Base-by-base conservation (phyloP, 108 stramenopile species). In the Nitzschia palea region DNA sequence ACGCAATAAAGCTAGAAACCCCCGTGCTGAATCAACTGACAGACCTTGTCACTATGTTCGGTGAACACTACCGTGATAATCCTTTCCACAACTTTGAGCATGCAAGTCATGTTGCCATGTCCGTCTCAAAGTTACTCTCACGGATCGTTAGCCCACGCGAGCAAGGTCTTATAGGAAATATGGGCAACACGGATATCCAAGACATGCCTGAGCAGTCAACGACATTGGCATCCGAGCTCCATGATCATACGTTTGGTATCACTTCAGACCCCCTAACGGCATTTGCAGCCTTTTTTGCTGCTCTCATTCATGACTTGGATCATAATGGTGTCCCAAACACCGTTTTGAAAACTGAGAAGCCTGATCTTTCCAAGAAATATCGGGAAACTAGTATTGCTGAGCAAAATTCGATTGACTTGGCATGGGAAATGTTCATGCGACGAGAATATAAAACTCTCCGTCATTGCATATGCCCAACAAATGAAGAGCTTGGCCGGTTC, bases 241-340 rank as follows among this genome's bases (percentile, higher is more conserved):
- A 67, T 36, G 75, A 68, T 48, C 68, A 76, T 54, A 68, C 75
- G 40, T 76, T 57, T 45, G 78, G 78, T 20, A 77, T 85, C 40
- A 79, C 71, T 25, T 76, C 68, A 15, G 80, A 85, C 58, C 80
- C 78, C 1, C 20, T 85, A 60, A 78, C 80, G 22, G 77, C 76
- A 37, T 80, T 85, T 61, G 80, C 78, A 1, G 44, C 65, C 10
- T 68, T 85, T 3, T 81, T 85, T 48, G 67, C 80, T 4, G 78
- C 84, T 2, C 65, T 85, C 12, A 72, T 85, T 31, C 84, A 85
- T 60, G 84, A 85, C 55, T 80, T 81, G 22, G 84, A 85, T 34
- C 84, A 85, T 44, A 51, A 55, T 29, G 84, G 84, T 15, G 76
- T 85, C 20, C 59, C 80, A 12, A 84, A 84, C 51, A 59, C 68